A percentile compares a stretch with the other conserved stretches of the same genome.
Conservation (phyloP, 1,284 basidiomycete genomes). For the Ganoderma boninense region DNA sequence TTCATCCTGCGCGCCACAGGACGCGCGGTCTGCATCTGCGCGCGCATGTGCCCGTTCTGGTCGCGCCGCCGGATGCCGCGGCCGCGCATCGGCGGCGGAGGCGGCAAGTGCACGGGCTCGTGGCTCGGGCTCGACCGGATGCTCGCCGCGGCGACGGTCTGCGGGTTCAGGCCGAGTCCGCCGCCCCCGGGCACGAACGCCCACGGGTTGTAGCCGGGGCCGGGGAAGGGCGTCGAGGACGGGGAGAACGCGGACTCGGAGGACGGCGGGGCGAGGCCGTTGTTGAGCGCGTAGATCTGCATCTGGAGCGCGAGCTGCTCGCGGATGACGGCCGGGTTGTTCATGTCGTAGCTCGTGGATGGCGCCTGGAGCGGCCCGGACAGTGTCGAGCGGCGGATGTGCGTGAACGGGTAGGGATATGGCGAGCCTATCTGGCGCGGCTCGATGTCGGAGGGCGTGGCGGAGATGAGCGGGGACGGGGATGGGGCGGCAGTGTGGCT, state of each 20-base stretch:
- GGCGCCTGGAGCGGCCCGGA: constrained; percentile 49
- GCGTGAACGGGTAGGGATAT: constrained; percentile 78
- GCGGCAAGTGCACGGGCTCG: constrained; percentile 67
- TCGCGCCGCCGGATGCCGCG: constrained; percentile 46
- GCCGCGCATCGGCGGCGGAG: constrained; percentile 47
- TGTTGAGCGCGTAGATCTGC: constrained; percentile 80
- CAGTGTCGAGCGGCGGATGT: constrained; percentile 64
- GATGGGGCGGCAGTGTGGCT: constrained; percentile 75
- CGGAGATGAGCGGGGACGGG: constrained; percentile 65
- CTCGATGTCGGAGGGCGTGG: constrained; percentile 47
- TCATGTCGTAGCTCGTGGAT: constrained; percentile 57
- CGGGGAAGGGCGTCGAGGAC: constrained; percentile 72
- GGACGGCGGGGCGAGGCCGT: constrained; percentile 57
- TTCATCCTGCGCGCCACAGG: constrained; percentile 48
- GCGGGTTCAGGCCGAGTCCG: constrained; percentile 42
- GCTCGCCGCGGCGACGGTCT: constrained; percentile 54
- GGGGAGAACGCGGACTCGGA: constrained; percentile 79
- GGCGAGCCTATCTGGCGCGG: constrained; percentile 68
- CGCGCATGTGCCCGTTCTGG: constrained; percentile 46
- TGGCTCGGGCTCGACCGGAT: constrained; percentile 80
- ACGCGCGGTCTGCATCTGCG: constrained; percentile 42
- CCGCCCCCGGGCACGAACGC: constrained; percentile 61
- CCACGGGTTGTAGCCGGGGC: constrained; percentile 69
- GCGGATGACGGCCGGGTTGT: constrained; percentile 60
- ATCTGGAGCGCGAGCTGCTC: constrained; percentile 76